phyloP scores from a whole-genome alignment of 2,329 filamentous ascomycete genomes.

The Pseudogymnoascus sp. region DNA sequence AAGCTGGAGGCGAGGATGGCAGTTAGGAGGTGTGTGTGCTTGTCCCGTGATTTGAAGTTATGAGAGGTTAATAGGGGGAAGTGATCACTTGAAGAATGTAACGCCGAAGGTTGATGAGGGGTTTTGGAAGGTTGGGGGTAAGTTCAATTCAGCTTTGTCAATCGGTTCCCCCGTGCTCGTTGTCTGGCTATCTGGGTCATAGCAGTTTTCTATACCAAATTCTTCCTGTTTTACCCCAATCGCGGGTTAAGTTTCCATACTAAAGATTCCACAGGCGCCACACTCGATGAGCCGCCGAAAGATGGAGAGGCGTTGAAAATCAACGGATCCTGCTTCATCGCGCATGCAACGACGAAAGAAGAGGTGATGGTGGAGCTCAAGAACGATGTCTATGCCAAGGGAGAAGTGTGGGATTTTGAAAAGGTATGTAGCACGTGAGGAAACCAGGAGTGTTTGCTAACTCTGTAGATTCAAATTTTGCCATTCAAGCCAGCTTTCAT shows the following conservation, averaged over 20 bases:
- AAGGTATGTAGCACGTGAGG: slow-evolving; percentile 38
- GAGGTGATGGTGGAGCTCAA: slow-evolving; percentile 60
- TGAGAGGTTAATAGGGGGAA: slow-evolving; percentile 10
- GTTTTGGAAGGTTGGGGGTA: slow-evolving; percentile 58
- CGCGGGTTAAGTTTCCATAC: background rate
- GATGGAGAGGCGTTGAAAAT: slow-evolving; percentile 56
- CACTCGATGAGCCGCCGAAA: slow-evolving; percentile 58
- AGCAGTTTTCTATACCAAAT: background rate
- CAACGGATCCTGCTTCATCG: slow-evolving; percentile 64
- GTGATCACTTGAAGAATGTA: slow-evolving; percentile 36
- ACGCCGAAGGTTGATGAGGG: slow-evolving; percentile 47
- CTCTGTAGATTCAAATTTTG: slow-evolving; percentile 11
- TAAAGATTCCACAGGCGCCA: slow-evolving; percentile 44
- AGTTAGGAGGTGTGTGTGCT: slow-evolving; percentile 45
- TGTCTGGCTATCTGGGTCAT: background rate
- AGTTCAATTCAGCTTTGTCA: slow-evolving; percentile 19
- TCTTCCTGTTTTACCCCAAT: background rate
- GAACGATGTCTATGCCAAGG: slow-evolving; percentile 64
- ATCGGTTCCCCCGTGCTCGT: background rate
- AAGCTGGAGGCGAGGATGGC: slow-evolving; percentile 53
- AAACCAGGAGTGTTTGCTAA: background rate
- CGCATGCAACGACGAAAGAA: slow-evolving; percentile 58
- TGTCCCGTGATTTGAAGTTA: background rate
- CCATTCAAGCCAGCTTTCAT: slow-evolving; percentile 12
- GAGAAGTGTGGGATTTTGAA: slow-evolving; percentile 73